Conservation (phyloP, 805 yeast genomes). For the Huiozyma sinensis region DNA sequence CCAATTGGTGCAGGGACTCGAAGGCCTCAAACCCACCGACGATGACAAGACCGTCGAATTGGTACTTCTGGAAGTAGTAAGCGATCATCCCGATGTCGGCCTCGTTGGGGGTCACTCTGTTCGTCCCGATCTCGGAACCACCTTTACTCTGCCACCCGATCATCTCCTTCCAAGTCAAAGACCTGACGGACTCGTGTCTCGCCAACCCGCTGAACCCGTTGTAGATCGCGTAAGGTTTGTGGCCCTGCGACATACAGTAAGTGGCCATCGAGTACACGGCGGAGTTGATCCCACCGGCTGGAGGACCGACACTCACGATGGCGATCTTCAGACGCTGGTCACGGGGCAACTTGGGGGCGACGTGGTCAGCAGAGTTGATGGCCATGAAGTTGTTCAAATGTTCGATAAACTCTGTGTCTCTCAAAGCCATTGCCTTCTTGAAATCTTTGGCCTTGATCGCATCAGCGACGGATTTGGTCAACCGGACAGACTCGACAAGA, state of each 20-base stretch:
- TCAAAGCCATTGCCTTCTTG: constrained; percentile 54
- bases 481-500: constrained; percentile 58
- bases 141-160: constrained; percentile 66
- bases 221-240: constrained; percentile 56
- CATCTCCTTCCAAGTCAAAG: constrained; percentile 57
- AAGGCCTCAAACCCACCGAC: constrained; percentile 82
- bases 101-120: constrained; percentile 56
- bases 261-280: constrained; percentile 68
- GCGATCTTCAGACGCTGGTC: constrained; percentile 52
- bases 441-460: constrained; percentile 59
- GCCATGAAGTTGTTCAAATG: constrained; percentile 53
- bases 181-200: constrained; percentile 48
- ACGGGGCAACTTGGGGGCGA: constrained; percentile 46
- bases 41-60: constrained; percentile 58
- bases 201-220: constrained; percentile 69
- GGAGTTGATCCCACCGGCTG: constrained; percentile 69
- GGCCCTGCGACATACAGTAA: constrained; percentile 68
- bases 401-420: constrained; percentile 64
- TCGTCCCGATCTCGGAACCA: constrained; percentile 77
- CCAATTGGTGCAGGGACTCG: constrained; percentile 57
- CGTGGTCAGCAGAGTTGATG: constrained; percentile 57
- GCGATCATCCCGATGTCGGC: constrained; percentile 63
- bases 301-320: constrained; percentile 68
- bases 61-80: constrained; percentile 55
- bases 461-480: constrained; percentile 62